Evolutionary conservation across 495 filamentous ascomycete genomes (phyloP), one percentile per base, ranked within the genome.

Genomic region (Neurospora discreta): DNA sequence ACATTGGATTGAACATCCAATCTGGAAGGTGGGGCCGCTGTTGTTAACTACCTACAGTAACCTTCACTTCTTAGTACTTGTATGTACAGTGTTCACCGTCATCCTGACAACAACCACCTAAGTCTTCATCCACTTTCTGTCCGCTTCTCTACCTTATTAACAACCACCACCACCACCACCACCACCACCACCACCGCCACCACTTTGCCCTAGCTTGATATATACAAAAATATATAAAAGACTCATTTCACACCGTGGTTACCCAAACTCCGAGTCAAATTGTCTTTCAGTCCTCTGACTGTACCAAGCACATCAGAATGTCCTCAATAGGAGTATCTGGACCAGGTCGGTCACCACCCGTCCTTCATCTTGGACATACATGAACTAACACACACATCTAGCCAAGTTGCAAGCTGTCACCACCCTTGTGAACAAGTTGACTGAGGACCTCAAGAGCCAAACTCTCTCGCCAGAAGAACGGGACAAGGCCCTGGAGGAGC

Each of bases 361-460:
- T 36, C 11, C 8, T 33, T 7, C 23, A 16, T 13, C 30, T 1
- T 0, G 0, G 15, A 2, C 23, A 52, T 58, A 5, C 9, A 30
- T 3, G 1, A 7, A 11, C 40, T 70, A 65, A 65, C 52, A 67
- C 16, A 67, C 16, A 9, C 15, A 23, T 2, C 33, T 72, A 93
- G 91, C 84, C 69, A 93, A 93, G 79, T 79, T 90, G 39, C 79
- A 85, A 33, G 87, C 91, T 30, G 88, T 93, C 41, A 88, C 85
- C 10, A 79, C 81, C 69, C 78, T 93, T 33, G 77, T 93, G 74
- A 80, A 84, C 15, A 84, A 82, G 15, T 81, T 94, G 33, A 80
- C 87, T 3, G 75, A 85, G 67, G 90, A 93, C 77, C 78, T 91
- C 6, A 73, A 83, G 67, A 83, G 86, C 36, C 83, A 82, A 58